A percentile compares a stretch with the other conserved stretches of the same genome.
phyloP scores from a whole-genome alignment of 257 asterid genomes.

The Thymus quinquecostatus region DNA sequence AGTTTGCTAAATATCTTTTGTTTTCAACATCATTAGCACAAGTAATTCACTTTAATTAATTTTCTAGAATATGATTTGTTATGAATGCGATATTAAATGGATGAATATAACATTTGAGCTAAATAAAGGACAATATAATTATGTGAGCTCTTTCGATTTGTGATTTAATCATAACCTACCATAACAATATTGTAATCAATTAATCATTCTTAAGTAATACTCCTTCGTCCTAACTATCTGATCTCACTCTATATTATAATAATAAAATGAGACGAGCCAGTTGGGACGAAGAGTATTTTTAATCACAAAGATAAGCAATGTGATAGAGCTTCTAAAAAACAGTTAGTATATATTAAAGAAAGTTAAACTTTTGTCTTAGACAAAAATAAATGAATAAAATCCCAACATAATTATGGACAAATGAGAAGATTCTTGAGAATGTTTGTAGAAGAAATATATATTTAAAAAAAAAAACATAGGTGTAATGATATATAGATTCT shows the following conservation, averaged over 20 bases:
- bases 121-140: background rate
- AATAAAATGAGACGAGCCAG: no score
- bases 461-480: background rate
- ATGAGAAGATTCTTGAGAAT: background rate
- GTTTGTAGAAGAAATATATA: background rate
- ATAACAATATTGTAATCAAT: background rate
- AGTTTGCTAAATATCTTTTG: background rate
- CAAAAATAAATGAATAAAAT: background rate
- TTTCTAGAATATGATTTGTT: background rate
- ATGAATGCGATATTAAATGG: constrained; percentile 9
- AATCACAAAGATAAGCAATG: no score
- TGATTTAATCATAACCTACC: background rate
- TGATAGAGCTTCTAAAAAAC: no score
- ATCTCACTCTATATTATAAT: no score
- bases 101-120: constrained; percentile 27
- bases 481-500: background rate
- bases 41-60: background rate
- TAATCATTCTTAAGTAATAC: no score
- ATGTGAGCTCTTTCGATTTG: background rate
- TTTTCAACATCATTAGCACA: background rate
- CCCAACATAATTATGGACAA: background rate
- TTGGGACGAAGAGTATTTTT: no score
- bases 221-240: no score
- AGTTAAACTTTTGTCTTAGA: no score
- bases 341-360: no score